phyloP scores from a whole-genome alignment of 768 basidiomycete species.

The Lactarius sanguifluus region DNA sequence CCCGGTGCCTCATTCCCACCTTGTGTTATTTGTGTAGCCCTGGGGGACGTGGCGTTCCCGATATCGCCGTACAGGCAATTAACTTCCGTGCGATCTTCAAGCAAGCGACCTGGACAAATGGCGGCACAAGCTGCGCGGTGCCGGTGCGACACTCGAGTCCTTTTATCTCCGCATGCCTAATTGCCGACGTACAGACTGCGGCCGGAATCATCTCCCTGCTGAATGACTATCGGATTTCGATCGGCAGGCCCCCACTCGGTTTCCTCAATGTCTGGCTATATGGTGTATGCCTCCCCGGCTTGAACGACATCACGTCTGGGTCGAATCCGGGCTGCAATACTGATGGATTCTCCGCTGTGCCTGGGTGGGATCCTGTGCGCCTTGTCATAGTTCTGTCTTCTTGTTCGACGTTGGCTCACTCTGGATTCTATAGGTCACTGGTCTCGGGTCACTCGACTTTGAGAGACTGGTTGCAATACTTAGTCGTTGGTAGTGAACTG shows the following conservation, averaged over 20 bases:
- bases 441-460: background rate
- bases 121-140: background rate
- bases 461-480: background rate
- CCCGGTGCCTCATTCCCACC: background rate
- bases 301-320: background rate
- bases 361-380: background rate
- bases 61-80: background rate
- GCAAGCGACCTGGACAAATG: too few relatives aligned
- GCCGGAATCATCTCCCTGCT: background rate
- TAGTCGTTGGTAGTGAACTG: background rate
- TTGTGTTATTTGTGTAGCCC: background rate
- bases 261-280: background rate
- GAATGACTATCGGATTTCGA: background rate
- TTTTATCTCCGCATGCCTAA: background rate
- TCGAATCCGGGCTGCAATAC: background rate
- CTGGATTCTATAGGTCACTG: too few relatives aligned
- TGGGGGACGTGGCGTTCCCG: background rate
- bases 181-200: background rate
- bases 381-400: background rate
- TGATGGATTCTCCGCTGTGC: background rate
- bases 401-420: too few relatives aligned
- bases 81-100: too few relatives aligned
- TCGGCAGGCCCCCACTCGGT: too few relatives aligned
- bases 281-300: rapidly evolving
- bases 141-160: background rate